These are phyloP conservation scores for Rutstroemia sp. DNA, from an alignment of 2,329 filamentous ascomycete genomes.

Conservation along the genomic window DNA sequence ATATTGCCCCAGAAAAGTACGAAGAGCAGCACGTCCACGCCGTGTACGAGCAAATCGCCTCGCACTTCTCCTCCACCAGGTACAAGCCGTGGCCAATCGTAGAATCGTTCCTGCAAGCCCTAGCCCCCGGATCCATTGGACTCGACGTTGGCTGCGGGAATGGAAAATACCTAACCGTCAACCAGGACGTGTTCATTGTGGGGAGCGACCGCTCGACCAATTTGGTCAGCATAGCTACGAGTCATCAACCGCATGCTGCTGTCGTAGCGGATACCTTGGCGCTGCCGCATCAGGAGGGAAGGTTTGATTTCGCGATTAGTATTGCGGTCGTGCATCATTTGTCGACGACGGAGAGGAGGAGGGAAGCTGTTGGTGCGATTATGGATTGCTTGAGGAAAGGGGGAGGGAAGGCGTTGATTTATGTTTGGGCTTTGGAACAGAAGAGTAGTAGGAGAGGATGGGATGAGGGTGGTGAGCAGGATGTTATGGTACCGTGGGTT, in stretches of 20 bases:
- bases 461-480: slow-evolving; percentile 76
- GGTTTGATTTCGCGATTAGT: slow-evolving; percentile 84
- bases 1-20: slow-evolving; percentile 45
- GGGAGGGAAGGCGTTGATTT: slow-evolving; percentile 65
- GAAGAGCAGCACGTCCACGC: slow-evolving; percentile 83
- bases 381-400: slow-evolving; percentile 53
- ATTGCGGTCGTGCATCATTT: slow-evolving; percentile 94
- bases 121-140: slow-evolving; percentile 66
- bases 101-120: slow-evolving; percentile 62
- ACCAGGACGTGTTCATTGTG: slow-evolving; percentile 68
- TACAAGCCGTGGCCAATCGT: slow-evolving; percentile 91
- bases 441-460: slow-evolving; percentile 78
- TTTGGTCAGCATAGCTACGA: slow-evolving; percentile 44
- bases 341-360: slow-evolving; percentile 65
- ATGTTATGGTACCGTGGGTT: slow-evolving; percentile 95
- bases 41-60: slow-evolving; percentile 83
- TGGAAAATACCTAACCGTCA: slow-evolving; percentile 86
- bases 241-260: slow-evolving; percentile 50
- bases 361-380: slow-evolving; percentile 64
- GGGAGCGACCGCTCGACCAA: slow-evolving; percentile 72
- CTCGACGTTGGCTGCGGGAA: slow-evolving; percentile 94
- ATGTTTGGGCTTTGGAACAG: slow-evolving; percentile 96
- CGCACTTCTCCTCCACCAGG: slow-evolving; percentile 74
- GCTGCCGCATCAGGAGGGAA: slow-evolving; percentile 64
- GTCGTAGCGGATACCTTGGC: slow-evolving; percentile 74